These are phyloP conservation scores for Mucor circinelloides DNA, from an alignment of 371 early-diverging fungal species.

Conservation along the genomic window DNA sequence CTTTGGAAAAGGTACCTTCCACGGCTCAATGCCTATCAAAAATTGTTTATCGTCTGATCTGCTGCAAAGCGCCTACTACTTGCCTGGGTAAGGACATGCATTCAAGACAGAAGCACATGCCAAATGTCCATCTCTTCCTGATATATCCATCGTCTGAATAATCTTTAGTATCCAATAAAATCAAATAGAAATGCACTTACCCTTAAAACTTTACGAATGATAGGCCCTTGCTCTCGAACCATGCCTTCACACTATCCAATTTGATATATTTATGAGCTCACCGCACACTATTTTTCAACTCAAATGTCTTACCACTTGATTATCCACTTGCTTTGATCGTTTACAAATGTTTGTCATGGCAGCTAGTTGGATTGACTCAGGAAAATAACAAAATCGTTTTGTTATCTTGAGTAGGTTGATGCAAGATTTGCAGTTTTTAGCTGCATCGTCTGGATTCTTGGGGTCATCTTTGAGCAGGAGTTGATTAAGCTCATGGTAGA, in stretches of 20 bases:
- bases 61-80: background rate
- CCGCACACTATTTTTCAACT: background rate
- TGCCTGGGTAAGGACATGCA: constrained; percentile 54
- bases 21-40: constrained; percentile 13
- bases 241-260: constrained; percentile 50
- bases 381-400: constrained; percentile 40
- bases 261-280: background rate
- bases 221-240: constrained; percentile 50
- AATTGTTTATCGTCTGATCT: background rate
- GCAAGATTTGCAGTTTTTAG: constrained; percentile 35
- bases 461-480: background rate
- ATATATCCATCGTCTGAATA: constrained; percentile 48
- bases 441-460: constrained; percentile 10
- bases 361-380: constrained; percentile 33
- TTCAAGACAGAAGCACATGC: constrained; percentile 45
- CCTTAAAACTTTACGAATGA: constrained; percentile 43
- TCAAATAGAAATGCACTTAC: constrained; percentile 16
- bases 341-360: constrained; percentile 38
- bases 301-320: constrained; percentile 38
- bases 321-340: constrained; percentile 32
- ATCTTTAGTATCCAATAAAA: background rate
- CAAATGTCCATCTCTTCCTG: constrained; percentile 50
- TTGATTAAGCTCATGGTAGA: background rate
- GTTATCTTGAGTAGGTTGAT: constrained; percentile 37
- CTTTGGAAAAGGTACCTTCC: constrained; percentile 55